Base-by-base conservation (phyloP, 1,284 basidiomycete genomes). In the Phellinidium pouzarii region DNA sequence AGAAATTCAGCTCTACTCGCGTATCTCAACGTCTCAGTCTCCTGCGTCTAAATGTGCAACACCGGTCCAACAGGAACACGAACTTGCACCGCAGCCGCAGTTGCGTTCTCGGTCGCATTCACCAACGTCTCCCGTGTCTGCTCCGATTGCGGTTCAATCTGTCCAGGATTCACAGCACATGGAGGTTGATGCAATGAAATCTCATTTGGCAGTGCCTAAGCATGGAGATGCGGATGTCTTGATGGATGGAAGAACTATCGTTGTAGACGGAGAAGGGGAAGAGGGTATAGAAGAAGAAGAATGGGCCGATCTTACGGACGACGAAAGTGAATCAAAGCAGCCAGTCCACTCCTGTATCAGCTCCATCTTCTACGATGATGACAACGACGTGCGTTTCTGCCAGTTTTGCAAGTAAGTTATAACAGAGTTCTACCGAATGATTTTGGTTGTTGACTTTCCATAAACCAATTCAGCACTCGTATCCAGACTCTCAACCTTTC, bases 281-380 rank as follows among this genome's bases (percentile, higher is more conserved):
- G 48, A 44, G 19, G 53, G 46, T 19, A 50, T 47, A 36, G 44
- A 46, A 0, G 54, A 55, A 11, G 50, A 52, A 22, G 38, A 47
- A 7, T 55, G 48, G 44, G 44, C 11, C 12, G 54, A 55, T 38
- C 29, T 55, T 6, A 55, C 54, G 27, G 54, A 55, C 36, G 54
- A 52, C 38, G 54, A 55, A 44, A 25, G 14, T 12, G 29, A 48
- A 1, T 12, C 20, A 14, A 51, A 52, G 20, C 54, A 14, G 14
- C 36, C 49, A 3, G 54, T 55, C 7, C 19, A 52, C 23, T 43
- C 52, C 3, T 55, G 49, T 34, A 34, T 55, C 19, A 52, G 54
- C 38, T 26, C 34, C 8, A 52, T 52, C 4, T 55, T 55, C 40
- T 52, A 40, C 23, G 54, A 55, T 29, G 50, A 46, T 20, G 44